Evolutionary conservation across 352 stramenopile species (phyloP), one percentile per base, ranked within the genome.

Genomic region (Globisporangium parvum): DNA sequence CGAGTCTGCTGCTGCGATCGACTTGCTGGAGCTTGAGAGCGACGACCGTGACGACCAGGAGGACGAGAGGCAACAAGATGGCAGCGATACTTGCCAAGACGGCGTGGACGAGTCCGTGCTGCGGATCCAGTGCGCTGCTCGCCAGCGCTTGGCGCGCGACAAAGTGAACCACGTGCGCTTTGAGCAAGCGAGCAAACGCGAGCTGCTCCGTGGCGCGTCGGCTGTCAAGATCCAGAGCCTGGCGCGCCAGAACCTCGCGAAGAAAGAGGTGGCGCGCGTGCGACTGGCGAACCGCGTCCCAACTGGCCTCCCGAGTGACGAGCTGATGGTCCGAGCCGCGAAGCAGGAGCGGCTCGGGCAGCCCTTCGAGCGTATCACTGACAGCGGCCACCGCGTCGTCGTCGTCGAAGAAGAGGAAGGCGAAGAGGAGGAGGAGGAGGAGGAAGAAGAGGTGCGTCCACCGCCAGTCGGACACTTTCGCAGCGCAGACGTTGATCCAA

Each of bases 51-150:
- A 56, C 18, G 44, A 59, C 11, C 26, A n/a, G n/a, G n/a, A n/a
- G n/a, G 23, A 37, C 15, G 24, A 18, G 15, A 17, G 28, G n/a
- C 37, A 51, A 12, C n/a, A 12, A 2, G 40, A 50, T 1, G 21
- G 33, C 5, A 33, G 12, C 21, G 35, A 50, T 3, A 8, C 2
- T 9, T 2, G 26, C 18, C 15, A 23, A 6, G 35, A 18, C 12
- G 20, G 0, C 41, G 51, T 35, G 4, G n/a, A 61, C 11, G 67
- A 55, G 21, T 75, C 68, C 0, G 51, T 68, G 23, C 18, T 80
- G 21, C 64, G 65, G 2, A 89, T 89, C 47, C 77, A 89, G 57
- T 87, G 79, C 50, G 70, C 71, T 17, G 62, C 62, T 4, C 62
- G 67, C 1, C 65, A 80, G 58, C 67, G 56, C 6, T 53, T 67